These are phyloP conservation scores for Gossypium gossypioides DNA, from an alignment of 441 rosid genomes.

Conservation along the genomic window DNA sequence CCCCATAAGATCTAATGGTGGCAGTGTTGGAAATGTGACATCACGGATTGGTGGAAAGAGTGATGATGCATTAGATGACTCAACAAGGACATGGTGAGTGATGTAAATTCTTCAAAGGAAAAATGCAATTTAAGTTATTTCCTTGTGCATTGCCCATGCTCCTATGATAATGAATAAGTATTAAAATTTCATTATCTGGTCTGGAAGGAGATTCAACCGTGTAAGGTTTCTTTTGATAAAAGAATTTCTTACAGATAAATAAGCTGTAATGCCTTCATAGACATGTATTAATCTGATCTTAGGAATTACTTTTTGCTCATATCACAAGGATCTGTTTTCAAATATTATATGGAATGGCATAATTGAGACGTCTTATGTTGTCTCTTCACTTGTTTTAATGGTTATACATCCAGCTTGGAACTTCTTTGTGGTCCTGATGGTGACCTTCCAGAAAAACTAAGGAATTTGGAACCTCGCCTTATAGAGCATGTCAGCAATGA, in stretches of 20 bases:
- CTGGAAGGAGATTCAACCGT: slow-evolving; percentile 9
- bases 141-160: not conserved
- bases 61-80: slow-evolving; percentile 71
- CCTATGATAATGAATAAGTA: not conserved
- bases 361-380: not conserved
- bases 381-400: slow-evolving; percentile 6
- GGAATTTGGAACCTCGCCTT: slow-evolving; percentile 91
- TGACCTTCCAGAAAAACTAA: slow-evolving; percentile 86
- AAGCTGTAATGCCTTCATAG: not conserved
- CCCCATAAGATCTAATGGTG: slow-evolving; percentile 65
- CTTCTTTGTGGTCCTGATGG: slow-evolving; percentile 93
- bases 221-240: not conserved
- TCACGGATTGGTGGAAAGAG: slow-evolving; percentile 61
- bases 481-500: slow-evolving; percentile 95
- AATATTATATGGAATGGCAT: not conserved
- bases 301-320: not conserved
- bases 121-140: not conserved
- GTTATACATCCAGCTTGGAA: slow-evolving; percentile 51
- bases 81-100: slow-evolving; percentile 74
- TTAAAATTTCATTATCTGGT: not conserved
- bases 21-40: slow-evolving; percentile 50
- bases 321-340: not conserved
- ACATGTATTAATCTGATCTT: not conserved
- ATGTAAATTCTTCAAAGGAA: not conserved
- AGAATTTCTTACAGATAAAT: not conserved